Conservation (phyloP, 257 asterid species). For the Thymus mandschuricus region DNA sequence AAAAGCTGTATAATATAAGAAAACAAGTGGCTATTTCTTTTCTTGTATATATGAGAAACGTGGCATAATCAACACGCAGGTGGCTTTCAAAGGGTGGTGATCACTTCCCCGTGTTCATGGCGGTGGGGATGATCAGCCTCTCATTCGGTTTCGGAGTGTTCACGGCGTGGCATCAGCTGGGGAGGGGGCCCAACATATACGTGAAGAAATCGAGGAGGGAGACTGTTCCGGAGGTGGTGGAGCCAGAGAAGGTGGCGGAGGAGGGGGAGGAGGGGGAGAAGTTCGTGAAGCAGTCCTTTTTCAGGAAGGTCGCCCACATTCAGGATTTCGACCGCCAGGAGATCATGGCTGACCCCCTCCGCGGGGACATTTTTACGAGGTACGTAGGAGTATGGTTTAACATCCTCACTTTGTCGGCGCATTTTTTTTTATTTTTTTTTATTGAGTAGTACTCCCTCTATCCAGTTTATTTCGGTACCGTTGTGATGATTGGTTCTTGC, state of each 20-base stretch:
- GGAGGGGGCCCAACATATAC: slow-evolving; percentile 53
- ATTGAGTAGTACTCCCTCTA: no score
- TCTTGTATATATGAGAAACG: not conserved
- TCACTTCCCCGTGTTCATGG: slow-evolving; percentile 51
- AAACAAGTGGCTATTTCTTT: not conserved
- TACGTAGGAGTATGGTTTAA: not conserved
- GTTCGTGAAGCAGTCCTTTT: slow-evolving; percentile 58
- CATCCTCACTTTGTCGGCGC: no score
- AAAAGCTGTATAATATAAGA: not conserved
- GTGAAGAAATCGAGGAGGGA: slow-evolving; percentile 65
- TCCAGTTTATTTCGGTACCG: not conserved
- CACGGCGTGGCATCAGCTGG: slow-evolving; percentile 57
- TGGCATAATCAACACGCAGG: slow-evolving; percentile 30
- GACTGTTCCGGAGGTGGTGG: slow-evolving; percentile 66
- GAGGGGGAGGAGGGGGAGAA: slow-evolving; percentile 49
- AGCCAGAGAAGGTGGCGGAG: slow-evolving; percentile 63
- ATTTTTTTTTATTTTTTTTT: no score
- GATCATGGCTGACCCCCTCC: slow-evolving; percentile 36
- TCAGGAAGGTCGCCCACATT: slow-evolving; percentile 68
- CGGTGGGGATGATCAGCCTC: slow-evolving; percentile 58
- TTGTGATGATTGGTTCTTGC: not conserved
- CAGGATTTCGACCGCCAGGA: slow-evolving; percentile 35
- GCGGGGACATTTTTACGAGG: slow-evolving; percentile 46
- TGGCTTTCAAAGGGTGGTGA: slow-evolving; percentile 59
- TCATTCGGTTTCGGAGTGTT: slow-evolving; percentile 48